Base-by-base conservation (phyloP, 768 basidiomycete species). In the Psilocybe cyanescens region DNA sequence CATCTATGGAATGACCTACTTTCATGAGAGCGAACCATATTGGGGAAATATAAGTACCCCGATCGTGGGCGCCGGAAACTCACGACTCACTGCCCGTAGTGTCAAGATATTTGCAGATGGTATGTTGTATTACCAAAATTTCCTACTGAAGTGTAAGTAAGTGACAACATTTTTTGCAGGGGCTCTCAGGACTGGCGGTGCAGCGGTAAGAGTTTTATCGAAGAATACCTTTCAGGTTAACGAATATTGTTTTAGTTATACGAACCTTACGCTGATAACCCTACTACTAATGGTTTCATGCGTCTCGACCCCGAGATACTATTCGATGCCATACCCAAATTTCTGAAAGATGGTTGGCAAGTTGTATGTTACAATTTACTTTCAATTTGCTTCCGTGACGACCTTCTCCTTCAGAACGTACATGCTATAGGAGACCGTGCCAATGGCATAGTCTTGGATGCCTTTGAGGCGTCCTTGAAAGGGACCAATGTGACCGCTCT, bases 351-450 rank as follows among this genome's bases (percentile, higher is more conserved):
- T 72, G 91, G 89, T 2, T 96, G 94, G 94, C 94, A 97, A 81
- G 92, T 94, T 63, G 94, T 94, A 71, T 79, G 35, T 44, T 45
- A 44, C 19, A 37, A 12, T 39, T 41, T n/a, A 17, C 52, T 24
- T 33, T 35, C 55, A 7, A 19, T 55, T 29, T 29, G 4, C 17
- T 48, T 41, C 30, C 39, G 4, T 35, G 31, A 29, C 29, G 19
- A 45, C 17, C 45, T 14, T 53, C 9, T 28, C 57, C 33, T 17
- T 4, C 44, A 95, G 94, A 95, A 95, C 67, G 87, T 95, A 14
- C 92, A 93, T 72, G 91, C 91, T 16, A 90, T 94, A 41, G 92
- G 92, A 9, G 95, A 98, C 73, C 86, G 89, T 54, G 94, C 95
- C 44, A 97, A 97, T 71, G 82, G 86, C 17, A 80, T 94, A 46